These are phyloP conservation scores for Vitis hybrid DNA, from an alignment of 177 flowering plant species.

Conservation along the genomic window DNA sequence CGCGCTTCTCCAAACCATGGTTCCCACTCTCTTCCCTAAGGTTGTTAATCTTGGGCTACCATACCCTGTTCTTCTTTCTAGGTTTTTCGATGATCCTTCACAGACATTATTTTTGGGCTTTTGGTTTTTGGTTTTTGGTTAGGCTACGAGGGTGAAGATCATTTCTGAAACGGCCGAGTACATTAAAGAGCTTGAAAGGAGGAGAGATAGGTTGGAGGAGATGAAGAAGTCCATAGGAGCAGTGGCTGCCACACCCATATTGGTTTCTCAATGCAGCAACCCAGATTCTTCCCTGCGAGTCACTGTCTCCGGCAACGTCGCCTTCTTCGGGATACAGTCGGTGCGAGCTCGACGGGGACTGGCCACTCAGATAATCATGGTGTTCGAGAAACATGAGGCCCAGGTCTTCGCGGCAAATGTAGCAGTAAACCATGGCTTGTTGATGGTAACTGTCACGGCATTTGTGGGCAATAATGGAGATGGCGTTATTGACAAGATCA, in stretches of 20 bases:
- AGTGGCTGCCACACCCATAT: neutral
- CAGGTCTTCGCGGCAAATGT: slow-evolving; percentile 32
- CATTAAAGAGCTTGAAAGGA: slow-evolving; percentile 13
- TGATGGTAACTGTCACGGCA: slow-evolving; percentile 23
- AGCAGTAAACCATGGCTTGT: slow-evolving; percentile 4
- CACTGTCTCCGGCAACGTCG: slow-evolving; percentile 15
- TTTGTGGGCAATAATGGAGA: slow-evolving; percentile 12
- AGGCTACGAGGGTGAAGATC: slow-evolving; percentile 24
- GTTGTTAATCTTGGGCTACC: neutral
- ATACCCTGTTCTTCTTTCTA: neutral
- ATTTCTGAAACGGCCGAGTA: slow-evolving; percentile 18
- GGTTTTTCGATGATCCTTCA: neutral
- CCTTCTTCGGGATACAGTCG: slow-evolving; percentile 27
- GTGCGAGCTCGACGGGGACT: neutral
- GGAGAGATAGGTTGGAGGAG: neutral
- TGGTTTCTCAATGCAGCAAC: neutral
- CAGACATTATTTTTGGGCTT: no score
- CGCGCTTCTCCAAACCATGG: slow-evolving; percentile 28
- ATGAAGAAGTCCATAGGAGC: neutral
- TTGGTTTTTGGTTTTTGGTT: neutral
- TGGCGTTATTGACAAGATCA: slow-evolving; percentile 16
- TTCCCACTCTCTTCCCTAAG: slow-evolving; percentile 26
- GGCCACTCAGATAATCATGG: slow-evolving; percentile 16
- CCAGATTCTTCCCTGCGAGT: slow-evolving; percentile 13
- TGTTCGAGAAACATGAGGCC: slow-evolving; percentile 24